Percentiles rank a stretch among this genome's conserved stretches.
These are phyloP conservation scores for Actinidia arguta DNA, from an alignment of 179 eudicot species.

Conservation along the genomic window DNA sequence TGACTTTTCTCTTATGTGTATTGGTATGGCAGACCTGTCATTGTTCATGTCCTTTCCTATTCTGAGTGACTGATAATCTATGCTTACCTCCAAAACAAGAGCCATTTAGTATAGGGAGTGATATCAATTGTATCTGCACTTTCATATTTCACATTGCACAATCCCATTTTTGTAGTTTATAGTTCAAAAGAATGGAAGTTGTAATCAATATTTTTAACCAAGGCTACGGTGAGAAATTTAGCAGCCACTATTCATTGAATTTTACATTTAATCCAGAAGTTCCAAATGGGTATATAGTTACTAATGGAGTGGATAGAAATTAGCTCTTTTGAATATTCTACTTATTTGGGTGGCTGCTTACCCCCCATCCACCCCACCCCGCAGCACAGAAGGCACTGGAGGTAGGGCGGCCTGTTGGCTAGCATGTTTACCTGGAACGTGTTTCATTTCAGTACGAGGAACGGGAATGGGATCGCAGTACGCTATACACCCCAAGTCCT, in stretches of 20 bases:
- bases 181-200: not conserved
- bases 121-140: not conserved
- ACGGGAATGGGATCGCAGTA: too few species aligned
- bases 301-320: not conserved
- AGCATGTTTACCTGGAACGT: too few species aligned
- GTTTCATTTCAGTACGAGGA: too few species aligned
- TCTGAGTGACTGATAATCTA: not conserved
- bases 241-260: not conserved
- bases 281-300: too few species aligned
- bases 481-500: too few species aligned
- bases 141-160: not conserved
- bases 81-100: not conserved
- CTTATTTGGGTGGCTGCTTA: too few species aligned
- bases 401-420: too few species aligned
- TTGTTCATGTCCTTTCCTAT: conserved; percentile 13
- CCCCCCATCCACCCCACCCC: too few species aligned
- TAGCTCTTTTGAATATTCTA: not conserved
- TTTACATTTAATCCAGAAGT: too few species aligned
- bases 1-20: not conserved
- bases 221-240: not conserved
- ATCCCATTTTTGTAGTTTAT: not conserved
- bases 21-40: conserved; percentile 5
- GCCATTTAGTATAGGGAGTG: not conserved
- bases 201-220: not conserved
- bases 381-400: too few species aligned